phyloP scores from a whole-genome alignment of 2,329 filamentous ascomycete species.

The Claviceps spartinae region DNA sequence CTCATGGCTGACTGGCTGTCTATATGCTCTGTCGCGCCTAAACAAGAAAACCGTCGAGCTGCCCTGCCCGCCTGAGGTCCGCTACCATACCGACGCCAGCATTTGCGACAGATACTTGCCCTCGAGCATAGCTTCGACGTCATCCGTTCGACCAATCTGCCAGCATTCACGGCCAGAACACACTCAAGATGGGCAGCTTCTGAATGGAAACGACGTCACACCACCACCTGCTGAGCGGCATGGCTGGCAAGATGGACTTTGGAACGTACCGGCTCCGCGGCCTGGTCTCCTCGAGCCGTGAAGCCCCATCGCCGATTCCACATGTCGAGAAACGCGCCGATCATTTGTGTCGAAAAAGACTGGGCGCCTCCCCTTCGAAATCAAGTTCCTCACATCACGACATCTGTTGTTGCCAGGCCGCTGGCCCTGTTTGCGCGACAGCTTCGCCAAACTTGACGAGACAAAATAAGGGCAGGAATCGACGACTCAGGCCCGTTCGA shows the following conservation, averaged over 20 bases:
- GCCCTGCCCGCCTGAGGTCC: no score
- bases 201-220: conserved; percentile 9
- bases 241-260: conserved; percentile 6
- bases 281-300: neutral
- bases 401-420: neutral
- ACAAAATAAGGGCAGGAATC: neutral
- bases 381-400: neutral
- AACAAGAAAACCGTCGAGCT: no score
- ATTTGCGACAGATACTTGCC: neutral
- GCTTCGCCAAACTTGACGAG: no score
- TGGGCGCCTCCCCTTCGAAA: neutral
- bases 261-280: neutral
- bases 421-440: neutral
- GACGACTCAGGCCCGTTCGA: neutral
- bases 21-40: no score
- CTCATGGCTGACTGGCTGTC: neutral
- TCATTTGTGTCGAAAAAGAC: neutral
- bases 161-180: neutral
- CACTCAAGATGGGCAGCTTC: conserved; percentile 12
- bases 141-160: neutral
- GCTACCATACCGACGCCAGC: no score
- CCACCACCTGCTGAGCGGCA: conserved; percentile 6
- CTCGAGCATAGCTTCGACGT: neutral
- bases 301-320: neutral
- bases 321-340: neutral